Percentiles rank a stretch among this genome's conserved stretches.
These are phyloP conservation scores for Cladophialophora carrionii DNA, from an alignment of 2,329 filamentous ascomycete species.

Conservation along the genomic window DNA sequence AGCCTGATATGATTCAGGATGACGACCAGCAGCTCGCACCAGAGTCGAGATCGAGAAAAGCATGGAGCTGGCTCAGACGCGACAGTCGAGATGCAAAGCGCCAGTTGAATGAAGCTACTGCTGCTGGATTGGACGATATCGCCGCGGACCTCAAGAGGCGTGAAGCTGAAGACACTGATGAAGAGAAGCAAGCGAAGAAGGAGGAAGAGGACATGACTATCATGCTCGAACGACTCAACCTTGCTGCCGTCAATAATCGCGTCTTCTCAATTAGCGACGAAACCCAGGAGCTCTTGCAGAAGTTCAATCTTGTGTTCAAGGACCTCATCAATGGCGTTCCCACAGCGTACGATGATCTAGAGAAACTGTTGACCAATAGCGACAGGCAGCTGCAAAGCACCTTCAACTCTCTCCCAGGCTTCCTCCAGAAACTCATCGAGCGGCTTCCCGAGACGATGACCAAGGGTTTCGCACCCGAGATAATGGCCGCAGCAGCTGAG, in stretches of 20 bases:
- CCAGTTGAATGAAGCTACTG: constrained; percentile 41
- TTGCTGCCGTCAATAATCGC: constrained; percentile 80
- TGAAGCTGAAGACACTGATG: constrained; percentile 43
- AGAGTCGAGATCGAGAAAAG: constrained; percentile 28
- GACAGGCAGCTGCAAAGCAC: constrained; percentile 66
- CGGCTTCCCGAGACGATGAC: constrained; percentile 82
- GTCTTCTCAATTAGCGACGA: constrained; percentile 84
- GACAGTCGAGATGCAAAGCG: constrained; percentile 45
- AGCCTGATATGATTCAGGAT: constrained; percentile 40
- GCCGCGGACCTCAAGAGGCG: constrained; percentile 40
- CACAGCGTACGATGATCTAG: constrained; percentile 90
- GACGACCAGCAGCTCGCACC: constrained; percentile 33
- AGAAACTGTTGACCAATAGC: constrained; percentile 65
- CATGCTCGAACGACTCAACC: constrained; percentile 81
- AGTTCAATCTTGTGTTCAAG: constrained; percentile 88
- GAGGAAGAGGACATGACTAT: constrained; percentile 74
- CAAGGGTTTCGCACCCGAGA: constrained; percentile 73
- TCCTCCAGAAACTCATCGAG: constrained; percentile 83
- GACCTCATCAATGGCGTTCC: constrained; percentile 91
- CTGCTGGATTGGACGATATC: constrained; percentile 40
- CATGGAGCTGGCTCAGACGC: constrained; percentile 48
- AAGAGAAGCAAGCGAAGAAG: constrained; percentile 53
- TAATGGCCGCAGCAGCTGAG: constrained; percentile 77
- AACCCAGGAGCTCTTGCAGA: constrained; percentile 76
- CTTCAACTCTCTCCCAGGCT: constrained; percentile 70